Base-by-base conservation (phyloP, 352 stramenopile genomes). In the Phytophthora europaea region DNA sequence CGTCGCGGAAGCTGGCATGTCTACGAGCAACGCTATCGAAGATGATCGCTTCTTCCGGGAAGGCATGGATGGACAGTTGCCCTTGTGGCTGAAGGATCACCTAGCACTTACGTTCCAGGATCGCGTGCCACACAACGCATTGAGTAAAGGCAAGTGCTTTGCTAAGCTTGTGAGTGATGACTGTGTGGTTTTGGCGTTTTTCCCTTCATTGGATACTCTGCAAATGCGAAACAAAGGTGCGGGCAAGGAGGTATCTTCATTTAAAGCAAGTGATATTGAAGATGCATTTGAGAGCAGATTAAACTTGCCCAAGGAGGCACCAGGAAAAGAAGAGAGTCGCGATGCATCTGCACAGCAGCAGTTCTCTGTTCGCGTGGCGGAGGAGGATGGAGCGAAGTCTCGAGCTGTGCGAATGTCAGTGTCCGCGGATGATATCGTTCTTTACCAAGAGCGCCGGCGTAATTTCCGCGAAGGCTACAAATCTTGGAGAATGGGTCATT, bases 391-490 rank as follows among this genome's bases (percentile, higher is more conserved):
- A 33, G n/a, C 68, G 9, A 80, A 77, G 16, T 62, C 67, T 12
- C 75, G 67, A 48, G 61, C 51, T 12, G 61, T 87, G 31, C 75
- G 85, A 26, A 93, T 94, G 80, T 90, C 89, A 7, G 84, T 89
- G 8, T 96, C 89, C 34, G 87, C 87, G 1, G 89, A 96, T 54
- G 89, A 96, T 68, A 94, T 96, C 70, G 87, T 96, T 4, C 33
- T 96, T 40, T 96, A 94, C 60, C 87, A 94, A 78, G 87, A 96
- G 45, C 78, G 87, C 0, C 86, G 89, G 26, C 76, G 84, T 6
- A 94, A 85, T 51, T 96, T 96, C 53, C 85, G 89, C 6, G 89
- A 94, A 78, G 87, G 87, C 4, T 96, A 96, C 63, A 94, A 96
- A 38, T 94, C 89, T 7, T 94, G 88, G 86, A 81, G 86, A 69